Evolutionary conservation across 192 early-diverging fungal genomes (phyloP).

Genomic region (Dissophora globulifera): DNA sequence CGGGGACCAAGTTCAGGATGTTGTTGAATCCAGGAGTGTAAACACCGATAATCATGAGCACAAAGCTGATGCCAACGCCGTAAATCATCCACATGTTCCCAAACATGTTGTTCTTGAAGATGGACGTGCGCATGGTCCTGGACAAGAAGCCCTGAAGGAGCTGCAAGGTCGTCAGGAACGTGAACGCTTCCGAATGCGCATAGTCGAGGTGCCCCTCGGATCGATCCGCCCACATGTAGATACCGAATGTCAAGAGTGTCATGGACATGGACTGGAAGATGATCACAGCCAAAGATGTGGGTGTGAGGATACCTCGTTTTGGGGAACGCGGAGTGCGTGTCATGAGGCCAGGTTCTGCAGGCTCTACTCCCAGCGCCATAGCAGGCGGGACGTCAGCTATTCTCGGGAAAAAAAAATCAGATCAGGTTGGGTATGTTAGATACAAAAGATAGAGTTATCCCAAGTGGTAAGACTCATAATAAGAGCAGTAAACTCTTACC

Average conservation of each 20-base stretch:
- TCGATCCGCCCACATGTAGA: slow-evolving; percentile 65
- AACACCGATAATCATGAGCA: slow-evolving; percentile 77
- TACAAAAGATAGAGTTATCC: no score
- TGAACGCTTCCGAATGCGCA: slow-evolving; percentile 76
- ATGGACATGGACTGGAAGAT: slow-evolving; percentile 79
- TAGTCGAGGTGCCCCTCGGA: slow-evolving; percentile 33
- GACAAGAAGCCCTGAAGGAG: slow-evolving; percentile 90
- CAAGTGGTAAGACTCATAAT: no score
- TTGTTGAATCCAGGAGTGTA: slow-evolving; percentile 75
- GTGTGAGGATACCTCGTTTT: slow-evolving; percentile 77
- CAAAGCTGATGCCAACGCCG: slow-evolving; percentile 77
- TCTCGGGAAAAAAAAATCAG: background rate
- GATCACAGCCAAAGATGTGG: slow-evolving; percentile 69
- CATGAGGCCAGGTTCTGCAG: slow-evolving; percentile 89
- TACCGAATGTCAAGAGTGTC: slow-evolving; percentile 69
- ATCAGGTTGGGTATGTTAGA: background rate
- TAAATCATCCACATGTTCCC: slow-evolving; percentile 86
- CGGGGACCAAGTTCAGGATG: slow-evolving; percentile 47
- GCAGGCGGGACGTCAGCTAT: slow-evolving; percentile 95
- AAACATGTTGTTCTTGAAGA: slow-evolving; percentile 80
- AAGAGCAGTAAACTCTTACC: slow-evolving; percentile 55
- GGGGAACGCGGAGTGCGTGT: slow-evolving; percentile 81
- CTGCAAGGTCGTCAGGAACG: slow-evolving; percentile 87
- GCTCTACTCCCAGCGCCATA: slow-evolving; percentile 92
- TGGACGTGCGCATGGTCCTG: slow-evolving; percentile 72